Evolutionary conservation across 2,329 filamentous ascomycete genomes (phyloP).

Genomic region (Orbilia ellipsospora): DNA sequence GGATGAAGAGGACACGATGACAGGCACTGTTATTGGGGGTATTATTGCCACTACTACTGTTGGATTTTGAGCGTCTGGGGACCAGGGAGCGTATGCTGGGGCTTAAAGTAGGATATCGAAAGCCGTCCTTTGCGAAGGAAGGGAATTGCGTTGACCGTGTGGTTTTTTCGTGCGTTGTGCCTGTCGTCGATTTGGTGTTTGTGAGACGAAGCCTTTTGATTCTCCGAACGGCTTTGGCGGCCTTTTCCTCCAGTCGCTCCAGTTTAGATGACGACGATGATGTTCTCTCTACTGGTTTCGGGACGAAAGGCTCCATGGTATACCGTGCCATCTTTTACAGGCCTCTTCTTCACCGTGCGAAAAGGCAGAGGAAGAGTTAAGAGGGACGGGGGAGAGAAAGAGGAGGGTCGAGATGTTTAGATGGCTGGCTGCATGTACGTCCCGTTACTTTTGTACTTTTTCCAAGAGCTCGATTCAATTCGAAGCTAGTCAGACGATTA

Average conservation of each 20-base stretch:
- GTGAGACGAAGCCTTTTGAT: slow-evolving; percentile 30
- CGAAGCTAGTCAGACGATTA: slow-evolving; percentile 11
- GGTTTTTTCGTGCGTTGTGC: slow-evolving; percentile 27
- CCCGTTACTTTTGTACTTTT: slow-evolving; percentile 1
- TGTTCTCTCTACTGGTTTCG: background rate
- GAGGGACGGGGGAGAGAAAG: background rate
- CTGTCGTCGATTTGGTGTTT: slow-evolving; percentile 11
- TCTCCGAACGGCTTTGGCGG: slow-evolving; percentile 37
- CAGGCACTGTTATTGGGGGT: slow-evolving; percentile 19
- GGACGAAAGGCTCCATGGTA: slow-evolving; percentile 24
- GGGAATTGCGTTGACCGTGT: slow-evolving; percentile 27
- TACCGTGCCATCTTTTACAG: slow-evolving; percentile 24
- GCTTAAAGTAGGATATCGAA: background rate
- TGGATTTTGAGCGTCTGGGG: slow-evolving; percentile 13
- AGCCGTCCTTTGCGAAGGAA: background rate
- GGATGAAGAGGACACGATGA: slow-evolving; percentile 46
- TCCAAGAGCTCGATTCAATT: background rate
- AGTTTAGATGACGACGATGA: slow-evolving; percentile 12
- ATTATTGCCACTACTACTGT: background rate
- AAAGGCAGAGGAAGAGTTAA: background rate
- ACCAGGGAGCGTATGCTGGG: slow-evolving; percentile 24
- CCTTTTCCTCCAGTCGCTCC: slow-evolving; percentile 33
- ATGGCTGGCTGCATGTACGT: background rate
- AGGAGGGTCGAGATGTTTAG: background rate
- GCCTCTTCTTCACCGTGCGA: background rate